phyloP scores from a whole-genome alignment of 441 rosid genomes.

The Erodium chrysanthum region DNA sequence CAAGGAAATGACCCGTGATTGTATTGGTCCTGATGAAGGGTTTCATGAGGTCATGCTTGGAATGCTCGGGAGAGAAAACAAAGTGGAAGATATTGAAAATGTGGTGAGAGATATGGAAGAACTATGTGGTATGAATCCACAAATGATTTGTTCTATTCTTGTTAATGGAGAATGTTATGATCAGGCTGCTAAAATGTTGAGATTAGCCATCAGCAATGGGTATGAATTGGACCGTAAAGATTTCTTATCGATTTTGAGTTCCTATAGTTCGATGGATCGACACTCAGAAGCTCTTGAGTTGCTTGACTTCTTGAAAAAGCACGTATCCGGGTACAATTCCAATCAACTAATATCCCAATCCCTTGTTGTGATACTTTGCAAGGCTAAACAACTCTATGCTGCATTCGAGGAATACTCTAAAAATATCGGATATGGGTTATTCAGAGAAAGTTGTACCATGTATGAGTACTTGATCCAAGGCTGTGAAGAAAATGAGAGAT shows the following conservation, averaged over 20 bases:
- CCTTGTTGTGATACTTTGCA: conserved; percentile 59
- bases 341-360: conserved; percentile 52
- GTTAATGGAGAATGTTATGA: conserved; percentile 80
- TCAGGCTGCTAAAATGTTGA: conserved; percentile 59
- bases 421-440: conserved; percentile 34
- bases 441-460: conserved; percentile 40
- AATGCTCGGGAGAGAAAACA: conserved; percentile 41
- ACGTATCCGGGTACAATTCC: conserved; percentile 28
- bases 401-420: conserved; percentile 60
- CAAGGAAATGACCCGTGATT: conserved; percentile 54
- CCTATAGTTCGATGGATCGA: conserved; percentile 68
- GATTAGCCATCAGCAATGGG: conserved; percentile 43
- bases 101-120: conserved; percentile 64
- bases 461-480: conserved; percentile 62
- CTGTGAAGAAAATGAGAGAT: conserved; percentile 50
- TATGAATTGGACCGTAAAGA: conserved; percentile 44
- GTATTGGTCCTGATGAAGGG: conserved; percentile 43
- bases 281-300: conserved; percentile 71
- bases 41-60: conserved; percentile 50
- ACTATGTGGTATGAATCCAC: conserved; percentile 52
- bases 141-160: conserved; percentile 57
- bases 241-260: conserved; percentile 58
- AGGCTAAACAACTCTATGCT: conserved; percentile 45
- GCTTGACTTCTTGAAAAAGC: conserved; percentile 63
- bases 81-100: conserved; percentile 48